These are phyloP conservation scores for Corymbia citriodora DNA, from an alignment of 441 rosid species.

Conservation along the genomic window DNA sequence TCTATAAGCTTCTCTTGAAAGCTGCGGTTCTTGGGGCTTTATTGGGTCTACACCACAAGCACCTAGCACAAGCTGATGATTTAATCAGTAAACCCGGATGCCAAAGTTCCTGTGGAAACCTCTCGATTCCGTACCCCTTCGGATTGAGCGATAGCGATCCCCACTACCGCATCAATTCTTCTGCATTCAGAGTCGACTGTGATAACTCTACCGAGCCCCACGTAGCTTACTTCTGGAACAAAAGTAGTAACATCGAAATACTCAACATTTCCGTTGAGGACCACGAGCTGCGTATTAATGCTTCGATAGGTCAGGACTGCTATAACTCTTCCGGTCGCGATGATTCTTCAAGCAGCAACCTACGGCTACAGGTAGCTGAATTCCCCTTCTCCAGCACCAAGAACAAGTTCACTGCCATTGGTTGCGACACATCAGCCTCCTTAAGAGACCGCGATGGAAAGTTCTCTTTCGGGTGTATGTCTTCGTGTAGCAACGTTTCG, in stretches of 20 bases:
- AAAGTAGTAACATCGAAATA: not conserved
- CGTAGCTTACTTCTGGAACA: not conserved
- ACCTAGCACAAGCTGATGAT: no score
- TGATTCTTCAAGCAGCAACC: no score
- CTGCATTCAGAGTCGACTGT: not conserved
- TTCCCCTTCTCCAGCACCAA: constrained; percentile 15
- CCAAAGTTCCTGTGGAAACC: not conserved
- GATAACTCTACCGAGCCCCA: not conserved
- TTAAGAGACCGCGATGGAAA: not conserved
- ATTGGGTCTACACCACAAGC: no score
- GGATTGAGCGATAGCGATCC: not conserved
- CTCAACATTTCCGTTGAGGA: no score
- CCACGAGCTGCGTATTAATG: no score
- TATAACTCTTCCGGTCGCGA: no score
- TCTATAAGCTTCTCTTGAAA: no score
- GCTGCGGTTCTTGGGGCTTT: no score
- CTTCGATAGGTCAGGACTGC: no score
- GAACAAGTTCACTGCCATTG: constrained; percentile 29
- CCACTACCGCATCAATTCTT: not conserved
- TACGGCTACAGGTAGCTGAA: rapidly evolving
- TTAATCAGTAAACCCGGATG: not conserved
- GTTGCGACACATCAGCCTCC: constrained; percentile 25
- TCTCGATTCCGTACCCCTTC: not conserved
- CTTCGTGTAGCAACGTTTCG: not conserved
- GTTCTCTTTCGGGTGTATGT: constrained; percentile 2